Conservation (phyloP, 1,139 yeast species). For the Magnusiomyces fungicola region DNA sequence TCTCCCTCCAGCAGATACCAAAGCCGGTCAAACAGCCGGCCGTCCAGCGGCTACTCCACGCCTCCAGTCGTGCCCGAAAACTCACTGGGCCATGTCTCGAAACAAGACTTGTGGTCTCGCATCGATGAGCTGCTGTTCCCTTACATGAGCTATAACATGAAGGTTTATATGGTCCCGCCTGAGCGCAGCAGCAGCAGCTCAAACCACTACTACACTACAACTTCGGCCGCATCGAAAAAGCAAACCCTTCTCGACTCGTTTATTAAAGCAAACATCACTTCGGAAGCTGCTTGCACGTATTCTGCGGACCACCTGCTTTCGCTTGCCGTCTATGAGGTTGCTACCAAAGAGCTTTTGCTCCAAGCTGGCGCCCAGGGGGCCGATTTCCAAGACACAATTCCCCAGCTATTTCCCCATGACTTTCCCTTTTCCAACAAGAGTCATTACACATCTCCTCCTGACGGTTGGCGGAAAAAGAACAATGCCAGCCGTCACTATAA, state of each 20-base stretch:
- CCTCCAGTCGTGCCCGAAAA: not conserved
- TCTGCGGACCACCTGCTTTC: conserved; percentile 5
- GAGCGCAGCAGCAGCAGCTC: not conserved
- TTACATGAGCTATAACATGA: conserved; percentile 12
- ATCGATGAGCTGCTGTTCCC: conserved; percentile 12
- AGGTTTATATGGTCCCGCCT: conserved; percentile 6
- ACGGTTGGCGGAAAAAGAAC: no score
- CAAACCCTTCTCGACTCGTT: conserved; percentile 5
- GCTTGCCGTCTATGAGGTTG: not conserved
- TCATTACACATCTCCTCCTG: not conserved
- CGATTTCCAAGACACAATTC: no score
- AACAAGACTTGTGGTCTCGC: conserved; percentile 8
- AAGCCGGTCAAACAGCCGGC: not conserved
- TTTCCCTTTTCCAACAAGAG: no score
- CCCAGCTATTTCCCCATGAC: no score
- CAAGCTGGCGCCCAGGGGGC: no score
- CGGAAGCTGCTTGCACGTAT: conserved; percentile 12
- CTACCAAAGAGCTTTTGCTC: not conserved
- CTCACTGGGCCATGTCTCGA: not conserved
- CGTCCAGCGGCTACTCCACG: not conserved
- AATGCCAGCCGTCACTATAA: no score
- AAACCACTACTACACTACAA: not conserved
- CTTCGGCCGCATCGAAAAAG: not conserved
- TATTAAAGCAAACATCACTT: conserved; percentile 9
- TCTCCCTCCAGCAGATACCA: not conserved